Base-by-base conservation (phyloP, 2,329 filamentous ascomycete genomes). In the Bimuria novae-zelandiae region DNA sequence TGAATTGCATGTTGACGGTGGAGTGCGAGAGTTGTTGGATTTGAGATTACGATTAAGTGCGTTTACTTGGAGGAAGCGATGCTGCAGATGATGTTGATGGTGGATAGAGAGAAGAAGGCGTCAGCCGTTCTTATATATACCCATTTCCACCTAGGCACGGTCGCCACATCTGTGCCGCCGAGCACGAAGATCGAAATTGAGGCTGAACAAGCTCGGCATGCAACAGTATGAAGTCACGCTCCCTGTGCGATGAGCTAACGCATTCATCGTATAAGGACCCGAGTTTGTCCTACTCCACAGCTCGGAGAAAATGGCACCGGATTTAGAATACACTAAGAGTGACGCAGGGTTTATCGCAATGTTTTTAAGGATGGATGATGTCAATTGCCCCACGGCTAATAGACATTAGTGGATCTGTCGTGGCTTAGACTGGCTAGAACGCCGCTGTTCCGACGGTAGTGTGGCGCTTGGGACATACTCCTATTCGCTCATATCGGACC, bases 1-100 rank as follows among this genome's bases (percentile, higher is more conserved):
- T 69, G 63, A 67, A 68, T 55, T 68, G 65, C 69, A 72, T 71
- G 14, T 62, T 67, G 63, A 52, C 52, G 54, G n/a, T 43, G 27
- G 50, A 54, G 52, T 44, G 8, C 7, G 52, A 41, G 16, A n/a
- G 52, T 48, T 40, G 16, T 52, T 49, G 33, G 25, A 29, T n/a
- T 17, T 25, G 12, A 16, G 7, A 37, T 47, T 37, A 47, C 21
- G 33, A 47, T 39, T 39, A 39, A 54, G 30, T 17, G 14, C 4
- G 8, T n/a, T n/a, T 32, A 19, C 2, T 7, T 12, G 22, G 37
- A 35, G 30, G 29, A 19, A 17, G 16, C 3, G 23, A 25, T 12
- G 23, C 22, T 41, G 32, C 16, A 19, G 2, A 39, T 10, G 32
- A 49, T 33, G 48, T 21, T 30, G 44, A 29, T 47, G 33, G 22